Evolutionary conservation across 352 stramenopile species (phyloP), one percentile per base, ranked within the genome.

Genomic region (Pythium volutum): DNA sequence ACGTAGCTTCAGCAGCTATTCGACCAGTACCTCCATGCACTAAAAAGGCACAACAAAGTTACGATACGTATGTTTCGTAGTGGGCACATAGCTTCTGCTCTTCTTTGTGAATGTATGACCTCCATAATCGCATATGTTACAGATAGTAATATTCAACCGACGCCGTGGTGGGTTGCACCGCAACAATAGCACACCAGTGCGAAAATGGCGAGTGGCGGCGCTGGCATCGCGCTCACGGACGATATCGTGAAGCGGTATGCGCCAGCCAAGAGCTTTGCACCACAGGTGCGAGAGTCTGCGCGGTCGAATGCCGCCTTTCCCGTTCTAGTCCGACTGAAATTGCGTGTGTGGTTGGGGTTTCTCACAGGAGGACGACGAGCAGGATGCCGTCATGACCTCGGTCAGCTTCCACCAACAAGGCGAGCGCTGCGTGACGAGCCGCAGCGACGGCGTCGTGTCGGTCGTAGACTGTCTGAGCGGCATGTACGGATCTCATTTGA

Each of bases 401-500:
- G 69, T 95, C 45, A 83, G 79, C 59, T 95, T 95, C 60, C 86
- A 95, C 48, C 77, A 85, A 65, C 79, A 87, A 43, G 84, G 86
- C 41, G 81, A 92, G 29, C 72, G 84, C 29, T 93, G 82, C 59
- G 82, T 90, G 23, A 86, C 81, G 36, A 85, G 77, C 56, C 83
- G 82, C 58, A 90, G 61, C 61, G 86, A 95, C 57, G 86, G 86
- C 22, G 79, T 90, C 42, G 70, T 95, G 27, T 88, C 81, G 16
- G 76, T 89, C 42, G 80, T 93, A 62, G 92, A 95, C 71, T 93
- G 84, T 55, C 54, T 93, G 9, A 91, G 79, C 55, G 86, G 86
- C 58, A 88, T 73, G 86, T 93, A 76, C 22, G 82, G 79, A 50
- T 60, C 10, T 22, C 11, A 3, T 20, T 36, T 10, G 23, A n/a